Evolutionary conservation across 371 early-diverging fungal genomes (phyloP).

Genomic region (Mucor circinelloides): DNA sequence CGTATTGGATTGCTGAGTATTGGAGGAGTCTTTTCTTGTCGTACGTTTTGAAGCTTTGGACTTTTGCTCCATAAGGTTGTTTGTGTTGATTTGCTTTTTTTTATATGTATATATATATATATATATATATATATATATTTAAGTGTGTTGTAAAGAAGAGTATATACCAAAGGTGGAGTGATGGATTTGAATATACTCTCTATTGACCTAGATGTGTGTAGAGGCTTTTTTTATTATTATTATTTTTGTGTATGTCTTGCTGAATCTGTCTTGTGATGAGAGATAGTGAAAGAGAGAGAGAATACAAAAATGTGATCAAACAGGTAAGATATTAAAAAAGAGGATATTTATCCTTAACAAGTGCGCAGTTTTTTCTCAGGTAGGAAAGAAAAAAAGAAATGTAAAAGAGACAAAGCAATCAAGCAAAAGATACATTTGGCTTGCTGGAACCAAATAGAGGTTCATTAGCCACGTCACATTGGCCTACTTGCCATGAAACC

Average conservation of each 20-base stretch:
- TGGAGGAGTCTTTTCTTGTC: conserved; percentile 12
- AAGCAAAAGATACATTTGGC: background rate
- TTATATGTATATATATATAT: background rate
- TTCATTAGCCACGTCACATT: background rate
- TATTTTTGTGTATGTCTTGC: background rate
- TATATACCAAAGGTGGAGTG: background rate
- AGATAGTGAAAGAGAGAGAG: too few relatives aligned
- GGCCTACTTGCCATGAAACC: too few relatives aligned
- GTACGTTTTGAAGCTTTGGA: conserved; percentile 20
- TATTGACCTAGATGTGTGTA: background rate
- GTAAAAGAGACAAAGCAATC: background rate
- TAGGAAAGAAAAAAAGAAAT: background rate
- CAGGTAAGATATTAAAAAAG: too few relatives aligned
- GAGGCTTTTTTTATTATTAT: background rate
- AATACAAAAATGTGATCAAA: too few relatives aligned
- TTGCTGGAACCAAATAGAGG: background rate
- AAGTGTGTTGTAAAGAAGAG: background rate
- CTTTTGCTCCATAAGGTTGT: conserved; percentile 26
- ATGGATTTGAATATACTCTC: background rate
- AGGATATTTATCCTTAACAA: too few relatives aligned
- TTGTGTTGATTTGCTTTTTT: background rate
- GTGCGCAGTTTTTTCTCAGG: too few relatives aligned
- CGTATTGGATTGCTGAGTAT: conserved; percentile 1
- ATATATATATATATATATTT: background rate
- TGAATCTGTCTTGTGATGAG: too few relatives aligned